Base-by-base conservation (phyloP, 2,329 filamentous ascomycete genomes). In the Mollisiaceae sp. region DNA sequence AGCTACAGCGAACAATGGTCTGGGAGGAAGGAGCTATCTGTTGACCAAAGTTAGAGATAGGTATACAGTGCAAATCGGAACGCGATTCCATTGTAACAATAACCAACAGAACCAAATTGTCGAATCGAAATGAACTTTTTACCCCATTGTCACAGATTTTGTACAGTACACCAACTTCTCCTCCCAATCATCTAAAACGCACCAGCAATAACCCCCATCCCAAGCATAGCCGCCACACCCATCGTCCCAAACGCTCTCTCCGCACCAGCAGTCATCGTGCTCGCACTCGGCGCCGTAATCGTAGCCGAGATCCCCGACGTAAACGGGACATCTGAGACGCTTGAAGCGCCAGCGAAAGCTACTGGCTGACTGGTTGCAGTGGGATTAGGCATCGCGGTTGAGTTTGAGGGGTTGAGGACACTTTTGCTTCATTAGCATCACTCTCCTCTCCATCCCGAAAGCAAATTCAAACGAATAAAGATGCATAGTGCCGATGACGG, bases 321-420 rank as follows among this genome's bases (percentile, higher is more conserved):
- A 75, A 86, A 89, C 0, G 87, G 85, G 6, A 81, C 75, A 8
- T 76, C 73, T 24, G 79, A 79, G 27, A 76, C 83, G 8, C 81
- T 79, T 3, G 79, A 81, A 5, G 85, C 87, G 63, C 81, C 81
- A 22, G 78, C 77, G 77, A 85, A 91, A 1, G 83, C 87, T 4
- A 84, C 81, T 0, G 79, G 73, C 60, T 24, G 69, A 43, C 84
- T 83, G 0, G 81, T 80, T 0, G 78, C 75, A n/a, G 80, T 79
- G 69, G 9, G 83, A 18, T 52, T 32, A 1, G 63, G 59, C 12
- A 35, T 68, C 2, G 63, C 81, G n/a, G 75, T 73, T 6, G 78
- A 79, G 1, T 77, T 75, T 1, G 81, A 78, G 14, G 85, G 84
- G 78, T 89, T 89, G 59, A 89, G 78, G 43, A 89, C 86, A 66